phyloP scores from a whole-genome alignment of 176 grass and related monocot genomes.

The Aechmea fasciata region DNA sequence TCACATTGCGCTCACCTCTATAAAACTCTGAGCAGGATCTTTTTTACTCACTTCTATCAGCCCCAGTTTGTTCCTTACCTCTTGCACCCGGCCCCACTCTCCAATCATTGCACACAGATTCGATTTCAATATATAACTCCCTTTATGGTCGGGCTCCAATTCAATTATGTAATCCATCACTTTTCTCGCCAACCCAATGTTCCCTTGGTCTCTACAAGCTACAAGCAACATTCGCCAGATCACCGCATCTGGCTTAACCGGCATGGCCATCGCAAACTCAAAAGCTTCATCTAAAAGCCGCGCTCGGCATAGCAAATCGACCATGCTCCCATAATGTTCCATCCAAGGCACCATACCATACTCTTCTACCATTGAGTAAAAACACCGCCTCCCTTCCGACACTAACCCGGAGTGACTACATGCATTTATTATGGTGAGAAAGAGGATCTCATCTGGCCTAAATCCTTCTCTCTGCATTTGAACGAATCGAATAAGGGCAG shows the following conservation, averaged over 20 bases:
- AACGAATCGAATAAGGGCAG: constrained; percentile 32
- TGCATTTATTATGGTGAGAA: constrained; percentile 37
- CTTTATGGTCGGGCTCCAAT: constrained; percentile 34
- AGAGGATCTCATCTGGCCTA: constrained; percentile 32
- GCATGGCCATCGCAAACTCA: constrained; percentile 36
- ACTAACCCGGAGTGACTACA: constrained; percentile 26
- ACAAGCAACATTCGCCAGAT: constrained; percentile 47
- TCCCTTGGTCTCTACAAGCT: constrained; percentile 45
- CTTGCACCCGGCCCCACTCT: constrained; percentile 36
- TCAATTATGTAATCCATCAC: constrained; percentile 29
- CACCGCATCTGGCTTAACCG: constrained; percentile 38
- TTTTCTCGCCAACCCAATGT: constrained; percentile 31
- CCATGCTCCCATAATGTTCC: constrained; percentile 54
- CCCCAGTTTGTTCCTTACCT: constrained; percentile 38
- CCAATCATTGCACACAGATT: constrained; percentile 45
- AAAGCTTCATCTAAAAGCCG: constrained; percentile 27
- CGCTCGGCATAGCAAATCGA: constrained; percentile 39
- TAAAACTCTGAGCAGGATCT: constrained; percentile 20
- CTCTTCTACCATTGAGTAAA: constrained; percentile 42
- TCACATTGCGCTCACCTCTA: constrained; percentile 25
- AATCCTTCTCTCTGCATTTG: constrained; percentile 63
- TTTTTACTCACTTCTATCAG: constrained; percentile 18
- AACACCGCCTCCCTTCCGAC: constrained; percentile 32
- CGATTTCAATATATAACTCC: constrained; percentile 42
- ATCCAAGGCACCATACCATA: constrained; percentile 36